A percentile compares a stretch with the other conserved stretches of the same genome.
Evolutionary conservation across 1,284 basidiomycete species (phyloP).

Genomic region (Cerrena zonata): DNA sequence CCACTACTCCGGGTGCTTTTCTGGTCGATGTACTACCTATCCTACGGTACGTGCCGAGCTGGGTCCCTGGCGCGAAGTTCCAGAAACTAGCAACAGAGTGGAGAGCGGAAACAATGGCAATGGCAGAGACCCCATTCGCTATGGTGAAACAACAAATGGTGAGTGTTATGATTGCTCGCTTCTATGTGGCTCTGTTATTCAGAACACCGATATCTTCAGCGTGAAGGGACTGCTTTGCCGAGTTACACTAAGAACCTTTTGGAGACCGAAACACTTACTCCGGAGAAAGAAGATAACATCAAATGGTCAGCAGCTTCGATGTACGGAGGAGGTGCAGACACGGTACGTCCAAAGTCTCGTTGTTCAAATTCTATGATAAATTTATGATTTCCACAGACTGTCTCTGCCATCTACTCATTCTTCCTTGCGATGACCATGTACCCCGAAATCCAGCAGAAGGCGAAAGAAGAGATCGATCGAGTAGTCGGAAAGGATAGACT

Average conservation of each 20-base stretch:
- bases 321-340: slow-evolving; percentile 59
- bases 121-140: too few relatives aligned
- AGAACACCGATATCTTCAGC: slow-evolving; percentile 10
- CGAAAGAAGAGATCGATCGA: slow-evolving; percentile 41
- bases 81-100: slow-evolving; percentile 35
- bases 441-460: slow-evolving; percentile 37
- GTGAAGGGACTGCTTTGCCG: slow-evolving; percentile 44
- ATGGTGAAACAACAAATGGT: too few relatives aligned
- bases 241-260: slow-evolving; percentile 61
- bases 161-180: slow-evolving; percentile 3
- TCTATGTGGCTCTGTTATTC: neutral
- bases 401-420: slow-evolving; percentile 35
- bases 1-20: slow-evolving; percentile 21
- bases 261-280: slow-evolving; percentile 30
- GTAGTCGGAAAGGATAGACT: slow-evolving; percentile 36
- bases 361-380: neutral
- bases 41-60: too few relatives aligned
- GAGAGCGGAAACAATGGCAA: slow-evolving; percentile 11
- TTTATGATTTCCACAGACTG: slow-evolving; percentile 26
- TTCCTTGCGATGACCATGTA: slow-evolving; percentile 39
- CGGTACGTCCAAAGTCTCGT: slow-evolving; percentile 35
- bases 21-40: too few relatives aligned
- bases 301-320: slow-evolving; percentile 73
- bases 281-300: slow-evolving; percentile 52
- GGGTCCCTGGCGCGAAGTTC: slow-evolving; percentile 41